Conservation (phyloP, 2,329 filamentous ascomycete genomes). For the Paecilomyces sp. region DNA sequence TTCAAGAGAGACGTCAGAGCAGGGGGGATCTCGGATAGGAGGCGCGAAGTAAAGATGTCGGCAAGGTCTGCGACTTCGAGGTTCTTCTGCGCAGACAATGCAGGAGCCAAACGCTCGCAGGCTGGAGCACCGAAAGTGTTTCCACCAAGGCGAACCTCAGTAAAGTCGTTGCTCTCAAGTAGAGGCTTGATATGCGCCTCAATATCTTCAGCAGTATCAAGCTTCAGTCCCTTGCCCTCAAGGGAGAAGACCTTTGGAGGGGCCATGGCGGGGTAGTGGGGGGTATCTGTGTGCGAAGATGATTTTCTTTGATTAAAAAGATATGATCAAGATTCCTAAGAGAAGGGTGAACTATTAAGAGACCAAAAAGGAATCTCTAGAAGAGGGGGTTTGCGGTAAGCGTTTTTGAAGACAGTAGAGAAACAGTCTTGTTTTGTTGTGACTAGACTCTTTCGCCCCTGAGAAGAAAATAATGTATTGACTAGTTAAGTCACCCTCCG, state of each 20-base stretch:
- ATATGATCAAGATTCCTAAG: background rate
- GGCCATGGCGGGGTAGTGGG: slow-evolving; percentile 43
- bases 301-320: background rate
- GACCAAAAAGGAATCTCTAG: background rate
- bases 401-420: slow-evolving; percentile 6
- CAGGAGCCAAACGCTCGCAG: slow-evolving; percentile 74
- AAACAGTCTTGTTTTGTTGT: slow-evolving; percentile 8
- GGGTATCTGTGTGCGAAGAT: background rate
- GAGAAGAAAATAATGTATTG: slow-evolving; percentile 10
- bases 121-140: slow-evolving; percentile 91
- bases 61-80: slow-evolving; percentile 80
- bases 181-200: slow-evolving; percentile 75
- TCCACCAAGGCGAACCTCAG: slow-evolving; percentile 78
- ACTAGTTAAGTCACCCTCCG: background rate
- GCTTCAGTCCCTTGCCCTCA: slow-evolving; percentile 85
- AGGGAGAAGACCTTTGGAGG: slow-evolving; percentile 66
- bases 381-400: background rate
- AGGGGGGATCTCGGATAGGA: slow-evolving; percentile 87
- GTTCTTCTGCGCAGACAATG: slow-evolving; percentile 76
- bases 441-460: background rate
- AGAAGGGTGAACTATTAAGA: background rate
- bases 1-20: slow-evolving; percentile 80
- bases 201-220: slow-evolving; percentile 80
- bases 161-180: slow-evolving; percentile 58
- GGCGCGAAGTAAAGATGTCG: slow-evolving; percentile 94